A percentile compares a stretch with the other conserved stretches of the same genome.
Conservation (phyloP, 2,329 filamentous ascomycete genomes). For the Fusarium transvaalense region DNA sequence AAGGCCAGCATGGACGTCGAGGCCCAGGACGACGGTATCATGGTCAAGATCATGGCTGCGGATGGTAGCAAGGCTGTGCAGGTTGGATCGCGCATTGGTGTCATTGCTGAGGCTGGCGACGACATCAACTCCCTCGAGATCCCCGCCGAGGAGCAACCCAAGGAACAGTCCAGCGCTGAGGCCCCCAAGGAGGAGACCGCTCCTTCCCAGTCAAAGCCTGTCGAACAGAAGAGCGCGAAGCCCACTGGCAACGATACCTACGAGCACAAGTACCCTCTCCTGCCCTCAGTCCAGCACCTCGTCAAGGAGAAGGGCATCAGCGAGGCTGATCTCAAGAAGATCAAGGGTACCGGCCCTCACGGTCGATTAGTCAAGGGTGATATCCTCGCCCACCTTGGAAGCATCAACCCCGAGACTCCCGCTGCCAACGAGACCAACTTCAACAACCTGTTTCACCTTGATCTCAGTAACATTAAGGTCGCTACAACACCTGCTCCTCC, state of each 20-base stretch:
- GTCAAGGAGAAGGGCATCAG: slow-evolving; percentile 83
- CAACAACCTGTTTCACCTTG: slow-evolving; percentile 82
- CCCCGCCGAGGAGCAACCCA: slow-evolving; percentile 79
- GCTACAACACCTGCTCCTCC: slow-evolving; percentile 64
- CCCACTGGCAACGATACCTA: slow-evolving; percentile 63
- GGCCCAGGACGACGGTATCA: slow-evolving; percentile 87
- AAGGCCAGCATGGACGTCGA: slow-evolving; percentile 97
- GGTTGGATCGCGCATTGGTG: slow-evolving; percentile 84
- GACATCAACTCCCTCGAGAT: slow-evolving; percentile 81
- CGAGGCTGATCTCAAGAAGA: slow-evolving; percentile 80
- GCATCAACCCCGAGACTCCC: slow-evolving; percentile 79
- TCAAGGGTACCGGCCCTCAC: slow-evolving; percentile 87
- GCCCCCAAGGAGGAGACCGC: slow-evolving; percentile 56
- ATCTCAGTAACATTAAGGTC: slow-evolving; percentile 95
- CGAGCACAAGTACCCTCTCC: slow-evolving; percentile 78
- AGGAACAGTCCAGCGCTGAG: slow-evolving; percentile 59
- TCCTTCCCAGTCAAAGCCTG: slow-evolving; percentile 52
- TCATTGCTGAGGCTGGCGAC: slow-evolving; percentile 84
- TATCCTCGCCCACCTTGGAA: slow-evolving; percentile 88
- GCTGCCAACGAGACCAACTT: slow-evolving; percentile 77
- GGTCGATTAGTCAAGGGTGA: slow-evolving; percentile 95
- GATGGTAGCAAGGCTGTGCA: slow-evolving; percentile 82
- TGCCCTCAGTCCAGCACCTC: slow-evolving; percentile 86
- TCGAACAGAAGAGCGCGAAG: slow-evolving; percentile 53
- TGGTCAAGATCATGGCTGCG: slow-evolving; percentile 83